Percentiles rank a stretch among this genome's conserved stretches.
phyloP scores from a whole-genome alignment of 1,284 basidiomycete species.

The Cystobasidium sp. region DNA sequence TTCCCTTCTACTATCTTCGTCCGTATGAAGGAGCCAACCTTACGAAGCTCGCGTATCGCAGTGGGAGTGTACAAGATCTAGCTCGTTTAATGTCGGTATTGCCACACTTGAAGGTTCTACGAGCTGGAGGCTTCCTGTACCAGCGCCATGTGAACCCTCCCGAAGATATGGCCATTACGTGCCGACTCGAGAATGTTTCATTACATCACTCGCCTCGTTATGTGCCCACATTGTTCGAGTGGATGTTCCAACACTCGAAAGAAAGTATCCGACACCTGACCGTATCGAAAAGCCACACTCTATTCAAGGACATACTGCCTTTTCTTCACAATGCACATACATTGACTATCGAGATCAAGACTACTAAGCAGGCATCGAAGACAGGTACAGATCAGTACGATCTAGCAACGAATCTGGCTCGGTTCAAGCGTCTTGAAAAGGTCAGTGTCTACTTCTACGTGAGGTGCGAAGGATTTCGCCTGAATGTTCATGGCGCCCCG shows the following conservation, averaged over 20 bases:
- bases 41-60: too few relatives aligned
- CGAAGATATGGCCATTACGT: too few relatives aligned
- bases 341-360: slow-evolving; percentile 23
- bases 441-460: neutral
- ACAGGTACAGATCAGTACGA: slow-evolving; percentile 26
- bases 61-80: too few relatives aligned
- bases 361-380: slow-evolving; percentile 7
- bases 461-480: neutral
- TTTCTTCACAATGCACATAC: slow-evolving; percentile 1
- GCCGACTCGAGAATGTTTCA: too few relatives aligned
- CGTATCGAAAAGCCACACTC: slow-evolving; percentile 15
- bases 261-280: slow-evolving; percentile 16
- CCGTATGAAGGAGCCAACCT: too few relatives aligned
- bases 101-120: too few relatives aligned
- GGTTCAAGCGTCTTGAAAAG: slow-evolving; percentile 1
- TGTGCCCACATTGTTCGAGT: neutral
- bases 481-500: neutral
- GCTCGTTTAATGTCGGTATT: too few relatives aligned
- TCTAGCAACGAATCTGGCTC: neutral
- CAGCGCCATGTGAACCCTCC: too few relatives aligned
- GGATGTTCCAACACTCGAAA: slow-evolving; percentile 5
- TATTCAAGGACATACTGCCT: slow-evolving; percentile 10
- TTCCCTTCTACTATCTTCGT: too few relatives aligned
- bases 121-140: too few relatives aligned
- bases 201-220: slow-evolving; percentile 4